Base-by-base conservation (phyloP, 2,329 filamentous ascomycete genomes). In the Fusarium nodosum region DNA sequence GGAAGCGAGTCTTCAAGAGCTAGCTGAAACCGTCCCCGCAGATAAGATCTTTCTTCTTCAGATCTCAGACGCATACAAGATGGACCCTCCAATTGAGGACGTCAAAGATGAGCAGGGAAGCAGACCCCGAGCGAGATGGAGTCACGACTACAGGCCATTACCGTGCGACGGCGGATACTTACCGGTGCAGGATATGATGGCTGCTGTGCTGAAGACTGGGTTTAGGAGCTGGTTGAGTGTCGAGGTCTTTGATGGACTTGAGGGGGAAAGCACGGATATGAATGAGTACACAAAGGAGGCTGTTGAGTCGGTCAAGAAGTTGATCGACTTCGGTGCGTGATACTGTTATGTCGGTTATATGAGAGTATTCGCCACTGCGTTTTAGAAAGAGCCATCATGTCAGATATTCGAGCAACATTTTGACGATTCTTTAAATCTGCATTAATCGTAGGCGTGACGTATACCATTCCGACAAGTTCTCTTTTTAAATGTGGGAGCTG, bases 31-130 rank as follows among this genome's bases (percentile, higher is more conserved):
- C 0, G 78, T 94, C 0, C 90, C 91, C 0, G 79, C 84, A 0
- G 88, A 91, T 3, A 93, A 91, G 80, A 93, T 94, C 39, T 94
- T 87, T 75, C 80, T 94, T 0, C 77, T 94, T 4, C 92, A 94
- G 76, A 89, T 94, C 55, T 91, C 87, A 5, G 92, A 95, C 75
- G 92, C 89, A 1, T 94, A 93, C 75, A 88, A 85, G 70, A 84
- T 88, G 38, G 80, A 82, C 1, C 79, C 82, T 6, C 88, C 90
- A 0, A 75, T 94, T 7, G 77, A 82, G 24, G 77, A 85, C 45
- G 22, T 50, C 9, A 72, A 77, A 0, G 82, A 87, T 34, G 80
- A 85, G 26, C 78, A 81, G 8, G 90, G 88, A 0, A 72, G 90
- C 44, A 78, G 88, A 31, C 88, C 91, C 0, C 81, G 90, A 34